Base-by-base conservation (phyloP, 257 asterid genomes). In the Apocynum venetum region DNA sequence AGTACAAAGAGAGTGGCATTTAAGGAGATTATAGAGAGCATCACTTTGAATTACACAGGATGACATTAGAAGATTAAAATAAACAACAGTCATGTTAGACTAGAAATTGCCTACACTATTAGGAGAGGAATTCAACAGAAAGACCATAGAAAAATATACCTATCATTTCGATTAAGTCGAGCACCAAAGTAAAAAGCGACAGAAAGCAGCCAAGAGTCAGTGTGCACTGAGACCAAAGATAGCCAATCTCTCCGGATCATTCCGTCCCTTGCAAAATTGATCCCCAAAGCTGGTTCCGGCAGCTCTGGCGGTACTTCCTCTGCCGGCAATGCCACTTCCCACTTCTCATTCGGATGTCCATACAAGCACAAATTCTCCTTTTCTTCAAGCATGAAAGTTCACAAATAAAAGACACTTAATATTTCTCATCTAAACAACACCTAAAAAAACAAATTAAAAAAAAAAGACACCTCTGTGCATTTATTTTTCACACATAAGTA, bases 301-400 rank as follows among this genome's bases (percentile, higher is more conserved):
- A 84, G 73, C 75, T 81, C 85, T 3, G 85, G 85, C 47, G 81
- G 87, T 4, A 81, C 81, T 61, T 84, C 87, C 71, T 84, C 87
- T 8, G 85, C 83, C 53, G 87, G 87, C 59, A 84, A 46, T 47
- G 80, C 47, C 78, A 84, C 84, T 75, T 84, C 84, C 84, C 87
- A 84, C 44, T 64, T 70, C 38, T 78, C 87, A 11, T 65, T 76
- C n/a, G 87, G 80, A 38, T 84, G 78, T 25, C 81, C 87, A 71
- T 84, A 80, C 83, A 84, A 72, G 68, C 87, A 80, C 81, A 84
- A 71, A 72, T 84, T 80, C 25, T 84, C 84, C 70, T 80, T 78
- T 31, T 78, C 84, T 84, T 25, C n/a, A 74, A 31, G 20, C 1
- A 15, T 2, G 8, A 52, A 51, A 41, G 20, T 51, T 20, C 35